Evolutionary conservation across 305 asterid genomes (phyloP), one percentile per base, ranked within the genome.

Genomic region (Fraxinus angustifolia): DNA sequence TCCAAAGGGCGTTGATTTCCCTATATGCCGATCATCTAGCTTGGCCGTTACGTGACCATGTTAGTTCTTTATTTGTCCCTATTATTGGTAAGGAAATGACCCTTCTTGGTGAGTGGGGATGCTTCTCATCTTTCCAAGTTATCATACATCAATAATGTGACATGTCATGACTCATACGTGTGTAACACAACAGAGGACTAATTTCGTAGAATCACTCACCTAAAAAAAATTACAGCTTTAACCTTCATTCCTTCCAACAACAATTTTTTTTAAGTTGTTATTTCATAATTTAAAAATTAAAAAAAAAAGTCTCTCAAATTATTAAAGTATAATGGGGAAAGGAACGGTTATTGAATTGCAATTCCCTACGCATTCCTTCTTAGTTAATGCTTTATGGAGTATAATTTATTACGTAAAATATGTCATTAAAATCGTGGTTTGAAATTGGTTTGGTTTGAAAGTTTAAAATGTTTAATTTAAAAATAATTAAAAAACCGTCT

Each of bases 331-430:
- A 42, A 14, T 48, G 19, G 14, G 76, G 35, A 38, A 38, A 2
- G 12, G 45, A n/a, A 79, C 77, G 36, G 33, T 30, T 75, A 56
- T 8, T 19, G 3, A 12, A 26, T 50, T 50, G 80, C 77, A 81
- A 83, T 26, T 80, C 76, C 34, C 35, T 78, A 70, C 71, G 68
- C 75, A 83, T 79, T 83, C 77, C 77, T 28, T 42, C 76, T 8
- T 10, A 6, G 14, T 19, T 58, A 58, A 6, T 2, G 70, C 14
- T 1, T 58, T 23, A 58, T 21, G 58, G 6, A 48, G 58, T 48
- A 4, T n/a, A 2, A 56, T 56, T 56, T 58, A 5, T 19, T 58
- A 17, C 11, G 12, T 58, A 8, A 17, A 58, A 0, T 19, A 58
- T 58, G 31, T 1, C 12, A 38, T 38, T 38, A 38, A 38, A 38